Base-by-base conservation (phyloP, 371 early-diverging fungal genomes). In the Mortierella sp. region DNA sequence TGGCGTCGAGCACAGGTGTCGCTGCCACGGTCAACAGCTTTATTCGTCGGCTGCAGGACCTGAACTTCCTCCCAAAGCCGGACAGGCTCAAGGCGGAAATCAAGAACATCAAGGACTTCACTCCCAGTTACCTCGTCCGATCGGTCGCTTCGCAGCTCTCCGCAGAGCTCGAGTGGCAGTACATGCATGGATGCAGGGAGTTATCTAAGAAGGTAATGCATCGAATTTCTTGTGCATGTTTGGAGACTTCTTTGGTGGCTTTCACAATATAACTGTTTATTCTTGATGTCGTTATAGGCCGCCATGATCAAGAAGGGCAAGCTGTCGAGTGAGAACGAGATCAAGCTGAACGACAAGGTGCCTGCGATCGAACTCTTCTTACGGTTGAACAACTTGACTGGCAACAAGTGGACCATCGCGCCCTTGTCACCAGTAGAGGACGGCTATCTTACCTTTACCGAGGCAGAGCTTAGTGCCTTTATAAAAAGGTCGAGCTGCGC, bases 101-200 rank as follows among this genome's bases (percentile, higher is more conserved):
- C n/a, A n/a, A n/a, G n/a, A n/a, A n/a, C n/a, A n/a, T 40, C 54
- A 73, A 69, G 53, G 69, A 72, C 9, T 73, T 21, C 48, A 55
- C 78, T 1, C 72, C 72, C 3, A 34, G 5, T 13, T 72, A 1
- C n/a, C 10, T 77, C 8, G 53, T 77, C n/a, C 59, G 72, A 64
- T 77, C 77, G 43, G 72, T 72, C 16, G 72, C 77, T 5, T 72
- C 77, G 9, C 77, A 77, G 77, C 77, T 77, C 19, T 77, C 77
- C 9, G 77, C 77, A 1, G 72, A 77, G 54, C 64, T 77, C 5
- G 72, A 50, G 53, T 28, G 72, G 34, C 72, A 72, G 10, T 77
- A 77, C 72, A 77, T 40, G 72, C 14, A 77, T 10, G 71, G 72
- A 61, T 9, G 37, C 43, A 70, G 61, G 13, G 43, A 2, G 67